Percentiles rank a stretch among this genome's conserved stretches.
Evolutionary conservation across 73 alveolate species (phyloP).

Genomic region (Stentor roeselii): DNA sequence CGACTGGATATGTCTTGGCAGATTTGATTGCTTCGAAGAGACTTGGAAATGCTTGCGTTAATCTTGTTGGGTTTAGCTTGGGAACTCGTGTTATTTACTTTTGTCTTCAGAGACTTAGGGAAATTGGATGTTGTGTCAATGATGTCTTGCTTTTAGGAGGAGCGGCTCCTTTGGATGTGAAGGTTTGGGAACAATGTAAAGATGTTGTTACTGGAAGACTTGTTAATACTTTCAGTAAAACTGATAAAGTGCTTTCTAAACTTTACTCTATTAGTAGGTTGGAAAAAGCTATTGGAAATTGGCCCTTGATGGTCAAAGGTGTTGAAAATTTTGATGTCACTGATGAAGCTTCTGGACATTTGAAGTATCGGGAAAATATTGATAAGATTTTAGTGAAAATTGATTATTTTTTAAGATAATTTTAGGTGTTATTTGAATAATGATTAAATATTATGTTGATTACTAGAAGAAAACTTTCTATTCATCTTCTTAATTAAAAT

Average conservation of each 20-base stretch:
- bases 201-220: slow-evolving; percentile 2
- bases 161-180: slow-evolving; percentile 4
- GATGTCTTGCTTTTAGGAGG: slow-evolving; percentile 20
- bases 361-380: neutral
- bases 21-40: neutral
- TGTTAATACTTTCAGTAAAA: neutral
- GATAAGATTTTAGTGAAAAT: slow-evolving; percentile 12
- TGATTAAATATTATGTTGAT: no score
- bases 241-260: neutral
- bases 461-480: no score
- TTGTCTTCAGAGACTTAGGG: neutral
- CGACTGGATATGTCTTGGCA: neutral
- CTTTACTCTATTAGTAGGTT: neutral
- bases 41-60: slow-evolving; percentile 16
- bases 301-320: neutral
- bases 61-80: neutral
- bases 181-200: slow-evolving; percentile 2
- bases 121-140: neutral
- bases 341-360: slow-evolving; percentile 22
- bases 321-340: slow-evolving; percentile 22
- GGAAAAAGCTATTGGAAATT: slow-evolving; percentile 25
- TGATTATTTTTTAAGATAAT: neutral
- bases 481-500: no score
- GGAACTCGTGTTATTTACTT: slow-evolving; percentile 20
- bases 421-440: no score